Conservation (phyloP, 2,329 filamentous ascomycete genomes). For the Scedosporium aurantiacum region DNA sequence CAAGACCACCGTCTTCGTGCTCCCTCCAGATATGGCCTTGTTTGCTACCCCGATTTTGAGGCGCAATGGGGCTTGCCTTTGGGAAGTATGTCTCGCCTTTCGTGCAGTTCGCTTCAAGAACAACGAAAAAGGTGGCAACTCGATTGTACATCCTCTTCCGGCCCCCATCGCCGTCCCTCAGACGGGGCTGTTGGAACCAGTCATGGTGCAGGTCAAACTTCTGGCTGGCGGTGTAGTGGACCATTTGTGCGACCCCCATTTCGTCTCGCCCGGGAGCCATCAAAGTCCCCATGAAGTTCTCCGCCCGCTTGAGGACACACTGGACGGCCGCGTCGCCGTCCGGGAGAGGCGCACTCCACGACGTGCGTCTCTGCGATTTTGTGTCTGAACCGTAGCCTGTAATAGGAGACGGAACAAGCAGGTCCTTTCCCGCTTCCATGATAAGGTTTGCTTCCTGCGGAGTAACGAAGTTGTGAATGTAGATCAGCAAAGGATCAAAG, state of each 20-base stretch:
- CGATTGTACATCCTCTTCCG: constrained; percentile 18
- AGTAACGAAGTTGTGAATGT: constrained; percentile 28
- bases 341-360: constrained; percentile 25
- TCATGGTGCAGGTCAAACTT: constrained; percentile 28
- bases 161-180: background rate
- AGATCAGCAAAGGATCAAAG: constrained; percentile 29
- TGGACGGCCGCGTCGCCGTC: constrained; percentile 21
- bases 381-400: constrained; percentile 10
- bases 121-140: constrained; percentile 28
- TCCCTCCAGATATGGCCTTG: constrained; percentile 18
- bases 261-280: constrained; percentile 24
- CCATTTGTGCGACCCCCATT: constrained; percentile 30
- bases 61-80: constrained; percentile 13
- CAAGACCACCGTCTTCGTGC: constrained; percentile 22
- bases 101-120: constrained; percentile 25
- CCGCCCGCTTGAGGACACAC: constrained; percentile 25
- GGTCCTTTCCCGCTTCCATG: constrained; percentile 6
- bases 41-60: background rate
- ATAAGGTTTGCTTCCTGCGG: constrained; percentile 18
- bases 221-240: constrained; percentile 27
- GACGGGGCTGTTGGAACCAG: constrained; percentile 20
- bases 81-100: constrained; percentile 31
- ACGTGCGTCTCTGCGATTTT: constrained; percentile 23
- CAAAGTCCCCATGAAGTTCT: constrained; percentile 26
- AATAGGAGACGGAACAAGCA: constrained; percentile 24